phyloP scores from a whole-genome alignment of 805 yeast species.

The Brettanomyces sp. region DNA sequence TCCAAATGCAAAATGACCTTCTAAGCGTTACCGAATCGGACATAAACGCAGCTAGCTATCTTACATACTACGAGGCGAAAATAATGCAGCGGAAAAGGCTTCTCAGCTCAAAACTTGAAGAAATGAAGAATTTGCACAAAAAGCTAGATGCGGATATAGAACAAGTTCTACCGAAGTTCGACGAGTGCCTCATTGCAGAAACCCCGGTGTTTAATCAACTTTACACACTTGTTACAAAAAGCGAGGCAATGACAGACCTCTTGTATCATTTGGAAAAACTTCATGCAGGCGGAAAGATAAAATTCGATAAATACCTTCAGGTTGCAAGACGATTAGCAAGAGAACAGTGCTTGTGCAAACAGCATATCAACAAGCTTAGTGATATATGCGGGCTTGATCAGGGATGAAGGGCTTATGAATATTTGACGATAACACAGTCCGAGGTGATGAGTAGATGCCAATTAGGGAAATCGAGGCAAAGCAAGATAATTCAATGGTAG shows the following conservation, averaged over 20 bases:
- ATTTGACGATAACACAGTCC: no score
- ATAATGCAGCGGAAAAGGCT: constrained; percentile 18
- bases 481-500: no score
- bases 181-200: constrained; percentile 39
- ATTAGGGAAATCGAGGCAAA: no score
- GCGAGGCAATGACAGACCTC: constrained; percentile 32
- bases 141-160: constrained; percentile 19
- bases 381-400: constrained; percentile 12
- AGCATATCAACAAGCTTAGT: constrained; percentile 31
- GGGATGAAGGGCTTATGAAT: no score
- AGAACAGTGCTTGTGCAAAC: constrained; percentile 49
- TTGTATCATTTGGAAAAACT: constrained; percentile 46
- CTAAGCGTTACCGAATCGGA: constrained; percentile 12
- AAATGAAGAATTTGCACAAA: constrained; percentile 9
- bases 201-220: constrained; percentile 50
- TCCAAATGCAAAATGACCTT: constrained; percentile 11
- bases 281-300: constrained; percentile 38
- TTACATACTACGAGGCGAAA: constrained; percentile 9
- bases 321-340: constrained; percentile 46
- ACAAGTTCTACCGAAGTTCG: constrained; percentile 26
- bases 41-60: constrained; percentile 9
- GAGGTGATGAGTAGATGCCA: no score
- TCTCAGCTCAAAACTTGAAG: constrained; percentile 7
- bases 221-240: constrained; percentile 54
- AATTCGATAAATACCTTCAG: constrained; percentile 33